Evolutionary conservation across 352 stramenopile genomes (phyloP).

Genomic region (Pythium phragmiticola): DNA sequence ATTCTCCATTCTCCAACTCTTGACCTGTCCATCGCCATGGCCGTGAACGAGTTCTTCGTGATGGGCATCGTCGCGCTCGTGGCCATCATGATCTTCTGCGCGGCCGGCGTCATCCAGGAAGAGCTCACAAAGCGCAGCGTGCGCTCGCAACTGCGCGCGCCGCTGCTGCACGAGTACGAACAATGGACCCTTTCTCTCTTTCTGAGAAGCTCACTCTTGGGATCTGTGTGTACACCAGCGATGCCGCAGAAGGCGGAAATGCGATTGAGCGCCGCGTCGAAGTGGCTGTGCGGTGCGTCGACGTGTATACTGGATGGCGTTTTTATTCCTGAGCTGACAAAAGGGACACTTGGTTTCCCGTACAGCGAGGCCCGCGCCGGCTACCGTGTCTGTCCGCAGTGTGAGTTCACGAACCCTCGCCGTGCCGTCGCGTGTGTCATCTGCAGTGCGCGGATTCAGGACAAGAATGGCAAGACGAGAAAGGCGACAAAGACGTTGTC

Average conservation of each 20-base stretch:
- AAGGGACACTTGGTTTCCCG: background rate
- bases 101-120: slow-evolving; percentile 37
- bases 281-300: slow-evolving; percentile 31
- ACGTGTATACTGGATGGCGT: background rate
- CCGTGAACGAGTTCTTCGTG: slow-evolving; percentile 16
- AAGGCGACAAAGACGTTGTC: slow-evolving; percentile 10
- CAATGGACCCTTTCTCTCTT: background rate
- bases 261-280: slow-evolving; percentile 24
- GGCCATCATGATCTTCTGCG: slow-evolving; percentile 49
- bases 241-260: slow-evolving; percentile 2
- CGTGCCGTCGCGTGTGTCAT: slow-evolving; percentile 24
- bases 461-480: slow-evolving; percentile 7
- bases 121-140: slow-evolving; percentile 42
- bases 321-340: background rate
- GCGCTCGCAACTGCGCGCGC: slow-evolving; percentile 45
- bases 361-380: slow-evolving; percentile 19
- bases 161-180: slow-evolving; percentile 48
- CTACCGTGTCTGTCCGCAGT: slow-evolving; percentile 16
- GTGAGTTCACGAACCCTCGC: slow-evolving; percentile 25
- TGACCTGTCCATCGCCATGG: slow-evolving; percentile 7
- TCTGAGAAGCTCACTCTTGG: background rate
- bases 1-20: background rate
- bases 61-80: slow-evolving; percentile 34
- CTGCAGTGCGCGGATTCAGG: slow-evolving; percentile 11
- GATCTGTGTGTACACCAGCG: slow-evolving; percentile 1